Conservation (phyloP, 208 protist genomes). For the Leishmania martiniquensis region DNA sequence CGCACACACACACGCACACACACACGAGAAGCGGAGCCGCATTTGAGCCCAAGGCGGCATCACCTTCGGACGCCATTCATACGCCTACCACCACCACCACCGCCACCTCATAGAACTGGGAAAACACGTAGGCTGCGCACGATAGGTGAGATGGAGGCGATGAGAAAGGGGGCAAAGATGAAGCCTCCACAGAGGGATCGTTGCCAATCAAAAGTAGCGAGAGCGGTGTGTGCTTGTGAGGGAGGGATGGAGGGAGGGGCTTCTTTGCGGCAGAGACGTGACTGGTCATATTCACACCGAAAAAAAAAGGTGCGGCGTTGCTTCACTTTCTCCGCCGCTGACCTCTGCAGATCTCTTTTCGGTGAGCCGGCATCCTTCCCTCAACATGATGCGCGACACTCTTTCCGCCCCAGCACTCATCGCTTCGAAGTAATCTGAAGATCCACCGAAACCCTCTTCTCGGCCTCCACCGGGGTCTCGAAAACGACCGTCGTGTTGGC, state of each 20-base stretch:
- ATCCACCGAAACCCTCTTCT: neutral
- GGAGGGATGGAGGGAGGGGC: no score
- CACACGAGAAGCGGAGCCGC: neutral
- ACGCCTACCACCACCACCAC: neutral
- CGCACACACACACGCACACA: no score
- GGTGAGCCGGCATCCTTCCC: neutral
- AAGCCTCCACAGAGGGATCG: neutral
- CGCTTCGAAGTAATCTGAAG: neutral
- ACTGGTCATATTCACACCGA: neutral
- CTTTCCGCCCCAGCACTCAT: neutral
- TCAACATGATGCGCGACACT: neutral
- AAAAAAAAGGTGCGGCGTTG: neutral
- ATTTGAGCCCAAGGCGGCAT: neutral
- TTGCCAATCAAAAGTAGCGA: neutral
- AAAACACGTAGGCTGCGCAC: neutral
- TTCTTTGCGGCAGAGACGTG: neutral
- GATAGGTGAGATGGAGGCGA: neutral
- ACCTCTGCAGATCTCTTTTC: neutral
- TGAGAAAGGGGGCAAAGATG: neutral
- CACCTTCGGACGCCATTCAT: neutral
- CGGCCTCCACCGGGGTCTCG: neutral
- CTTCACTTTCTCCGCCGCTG: neutral
- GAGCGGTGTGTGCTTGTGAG: no score
- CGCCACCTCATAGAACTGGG: neutral
- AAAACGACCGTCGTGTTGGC: neutral